A percentile compares a stretch with the other conserved stretches of the same genome.
Evolutionary conservation across 2,329 filamentous ascomycete genomes (phyloP).

Genomic region (Alternaria sp.): DNA sequence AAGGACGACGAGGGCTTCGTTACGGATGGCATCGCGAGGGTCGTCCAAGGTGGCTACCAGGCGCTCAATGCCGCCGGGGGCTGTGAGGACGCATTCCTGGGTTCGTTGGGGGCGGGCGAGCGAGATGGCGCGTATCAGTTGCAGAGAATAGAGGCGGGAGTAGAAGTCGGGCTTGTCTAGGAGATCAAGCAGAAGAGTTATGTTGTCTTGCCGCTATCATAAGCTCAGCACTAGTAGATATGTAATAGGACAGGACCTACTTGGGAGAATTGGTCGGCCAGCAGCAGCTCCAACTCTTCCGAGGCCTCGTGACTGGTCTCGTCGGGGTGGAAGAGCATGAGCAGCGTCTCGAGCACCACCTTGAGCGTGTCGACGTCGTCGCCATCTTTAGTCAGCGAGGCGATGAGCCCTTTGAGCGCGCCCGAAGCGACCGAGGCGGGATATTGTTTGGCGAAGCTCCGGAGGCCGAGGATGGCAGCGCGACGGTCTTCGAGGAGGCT

Average conservation of each 20-base stretch:
- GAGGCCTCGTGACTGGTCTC: slow-evolving; percentile 80
- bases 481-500: slow-evolving; percentile 93
- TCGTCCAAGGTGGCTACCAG: slow-evolving; percentile 87
- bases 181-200: slow-evolving; percentile 86
- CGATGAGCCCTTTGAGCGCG: slow-evolving; percentile 86
- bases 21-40: slow-evolving; percentile 81
- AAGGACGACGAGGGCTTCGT: slow-evolving; percentile 81
- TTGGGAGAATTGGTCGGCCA: slow-evolving; percentile 98
- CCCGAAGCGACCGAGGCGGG: slow-evolving; percentile 95
- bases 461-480: slow-evolving; percentile 87
- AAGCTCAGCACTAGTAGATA: slow-evolving; percentile 56
- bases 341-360: slow-evolving; percentile 89
- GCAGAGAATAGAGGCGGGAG: slow-evolving; percentile 86
- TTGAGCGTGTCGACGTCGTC: slow-evolving; percentile 97
- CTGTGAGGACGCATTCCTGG: slow-evolving; percentile 91
- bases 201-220: slow-evolving; percentile 87
- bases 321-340: slow-evolving; percentile 85
- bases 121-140: slow-evolving; percentile 86
- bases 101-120: slow-evolving; percentile 86
- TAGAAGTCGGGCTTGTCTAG: slow-evolving; percentile 89
- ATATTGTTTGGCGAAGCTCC: slow-evolving; percentile 96
- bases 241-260: slow-evolving; percentile 51
- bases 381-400: slow-evolving; percentile 81
- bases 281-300: slow-evolving; percentile 93
- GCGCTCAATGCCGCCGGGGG: slow-evolving; percentile 85